These are phyloP conservation scores for Talaromyces islandicus DNA, from an alignment of 2,329 filamentous ascomycete species.

Conservation along the genomic window DNA sequence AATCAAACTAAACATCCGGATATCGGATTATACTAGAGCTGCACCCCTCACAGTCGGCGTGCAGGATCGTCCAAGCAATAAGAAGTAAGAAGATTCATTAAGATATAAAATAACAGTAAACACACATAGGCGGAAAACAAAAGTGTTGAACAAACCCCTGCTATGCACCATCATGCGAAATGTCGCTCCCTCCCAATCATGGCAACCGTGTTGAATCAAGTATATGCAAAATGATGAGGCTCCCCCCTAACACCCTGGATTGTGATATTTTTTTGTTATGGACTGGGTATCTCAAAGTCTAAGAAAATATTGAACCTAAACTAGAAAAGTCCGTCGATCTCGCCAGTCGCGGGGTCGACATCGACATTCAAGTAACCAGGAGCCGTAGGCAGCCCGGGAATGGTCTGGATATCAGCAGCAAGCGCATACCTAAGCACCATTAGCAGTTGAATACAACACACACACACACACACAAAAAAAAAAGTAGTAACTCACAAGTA, in stretches of 20 bases:
- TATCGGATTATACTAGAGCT: neutral
- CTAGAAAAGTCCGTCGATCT: slow-evolving; percentile 86
- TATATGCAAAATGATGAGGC: slow-evolving; percentile 8
- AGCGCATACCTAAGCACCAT: slow-evolving; percentile 65
- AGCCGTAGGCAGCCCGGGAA: slow-evolving; percentile 88
- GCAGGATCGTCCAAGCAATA: neutral
- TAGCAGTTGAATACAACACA: slow-evolving; percentile 24
- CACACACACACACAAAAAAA: too few species aligned
- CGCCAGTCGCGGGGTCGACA: slow-evolving; percentile 70
- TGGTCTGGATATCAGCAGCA: slow-evolving; percentile 96
- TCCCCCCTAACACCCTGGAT: neutral
- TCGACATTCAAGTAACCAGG: slow-evolving; percentile 95
- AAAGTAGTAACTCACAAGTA: slow-evolving; percentile 61
- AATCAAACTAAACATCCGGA: neutral
- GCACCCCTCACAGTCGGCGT: neutral
- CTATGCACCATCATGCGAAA: neutral
- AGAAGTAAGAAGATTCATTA: neutral
- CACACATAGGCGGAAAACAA: too few species aligned
- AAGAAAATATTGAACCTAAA: neutral
- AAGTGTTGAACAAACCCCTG: neutral
- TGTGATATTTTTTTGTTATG: neutral
- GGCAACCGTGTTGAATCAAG: slow-evolving; percentile 10
- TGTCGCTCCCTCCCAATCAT: slow-evolving; percentile 1
- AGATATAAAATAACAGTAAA: neutral
- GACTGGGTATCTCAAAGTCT: neutral